These are phyloP conservation scores for Sarcodon aspratus DNA, from an alignment of 768 basidiomycete genomes.

Conservation along the genomic window DNA sequence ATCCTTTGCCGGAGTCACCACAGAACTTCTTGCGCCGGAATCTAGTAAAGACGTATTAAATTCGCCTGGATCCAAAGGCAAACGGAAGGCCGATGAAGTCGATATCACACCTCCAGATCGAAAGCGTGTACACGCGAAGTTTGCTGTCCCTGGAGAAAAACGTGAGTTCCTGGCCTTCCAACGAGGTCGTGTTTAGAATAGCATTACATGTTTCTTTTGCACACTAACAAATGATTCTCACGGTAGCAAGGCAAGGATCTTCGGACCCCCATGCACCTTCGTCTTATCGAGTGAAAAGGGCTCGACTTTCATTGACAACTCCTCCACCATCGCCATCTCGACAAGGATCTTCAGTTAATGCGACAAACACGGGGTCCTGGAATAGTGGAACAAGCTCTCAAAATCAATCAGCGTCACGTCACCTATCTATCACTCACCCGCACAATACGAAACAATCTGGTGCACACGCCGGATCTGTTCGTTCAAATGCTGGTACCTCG, in stretches of 20 bases:
- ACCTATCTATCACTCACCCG: conserved; percentile 5
- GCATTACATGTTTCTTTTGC: neutral
- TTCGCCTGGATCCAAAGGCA: conserved; percentile 30
- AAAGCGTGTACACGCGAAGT: conserved; percentile 46
- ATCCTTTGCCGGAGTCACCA: too few species aligned
- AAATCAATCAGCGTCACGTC: conserved; percentile 10
- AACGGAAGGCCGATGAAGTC: conserved; percentile 68
- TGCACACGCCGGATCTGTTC: conserved; percentile 26
- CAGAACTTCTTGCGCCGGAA: conserved; percentile 3
- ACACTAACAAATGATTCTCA: neutral
- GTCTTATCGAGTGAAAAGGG: conserved; percentile 63
- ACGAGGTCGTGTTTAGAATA: conserved; percentile 39
- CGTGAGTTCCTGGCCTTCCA: neutral
- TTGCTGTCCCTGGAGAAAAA: conserved; percentile 37
- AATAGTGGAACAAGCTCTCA: conserved; percentile 22
- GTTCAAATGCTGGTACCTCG: conserved; percentile 8
- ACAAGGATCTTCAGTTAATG: conserved; percentile 27
- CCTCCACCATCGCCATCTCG: conserved; percentile 23
- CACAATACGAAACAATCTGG: conserved; percentile 5
- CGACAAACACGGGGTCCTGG: conserved; percentile 33
- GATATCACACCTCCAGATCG: conserved; percentile 59
- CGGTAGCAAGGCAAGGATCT: conserved; percentile 7
- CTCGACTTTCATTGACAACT: conserved; percentile 36
- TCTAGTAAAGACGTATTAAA: conserved; percentile 2
- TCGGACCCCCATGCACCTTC: conserved; percentile 52